Percentiles rank a stretch among this genome's conserved stretches.
These are phyloP conservation scores for Zopfochytrium polystomum DNA, from an alignment of 371 early-diverging fungal species.

Conservation along the genomic window DNA sequence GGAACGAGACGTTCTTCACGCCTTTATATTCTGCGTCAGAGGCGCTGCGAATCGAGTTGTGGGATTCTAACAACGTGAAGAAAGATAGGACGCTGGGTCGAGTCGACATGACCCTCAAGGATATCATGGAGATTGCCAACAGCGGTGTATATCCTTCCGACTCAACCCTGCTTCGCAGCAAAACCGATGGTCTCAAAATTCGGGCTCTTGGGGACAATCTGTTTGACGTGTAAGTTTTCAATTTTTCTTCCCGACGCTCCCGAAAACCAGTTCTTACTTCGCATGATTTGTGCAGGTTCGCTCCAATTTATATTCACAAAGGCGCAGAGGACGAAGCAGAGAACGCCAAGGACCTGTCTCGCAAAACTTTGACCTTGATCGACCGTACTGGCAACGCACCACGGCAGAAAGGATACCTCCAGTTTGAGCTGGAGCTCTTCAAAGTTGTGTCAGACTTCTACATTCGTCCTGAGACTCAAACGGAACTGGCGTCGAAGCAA, in stretches of 20 bases:
- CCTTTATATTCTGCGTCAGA: constrained; percentile 35
- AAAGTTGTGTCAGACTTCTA: constrained; percentile 20
- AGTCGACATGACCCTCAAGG: constrained; percentile 24
- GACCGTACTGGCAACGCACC: constrained; percentile 10
- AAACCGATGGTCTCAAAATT: background rate
- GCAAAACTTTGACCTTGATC: background rate
- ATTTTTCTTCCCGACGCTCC: constrained; percentile 6
- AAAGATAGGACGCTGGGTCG: constrained; percentile 38
- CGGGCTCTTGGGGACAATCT: no score
- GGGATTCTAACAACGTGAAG: constrained; percentile 36
- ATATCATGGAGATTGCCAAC: constrained; percentile 15
- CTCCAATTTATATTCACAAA: constrained; percentile 8
- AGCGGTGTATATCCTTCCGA: constrained; percentile 5
- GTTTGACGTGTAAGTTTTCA: background rate
- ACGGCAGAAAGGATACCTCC: constrained; percentile 41
- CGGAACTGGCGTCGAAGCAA: constrained; percentile 5
- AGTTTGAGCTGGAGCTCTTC: constrained; percentile 43
- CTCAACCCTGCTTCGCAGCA: background rate
- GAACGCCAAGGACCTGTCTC: background rate
- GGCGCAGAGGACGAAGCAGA: background rate
- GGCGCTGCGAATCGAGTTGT: constrained; percentile 33
- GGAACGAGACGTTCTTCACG: constrained; percentile 49
- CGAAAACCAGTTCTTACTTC: background rate
- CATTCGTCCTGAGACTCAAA: background rate
- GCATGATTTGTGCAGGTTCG: background rate